phyloP scores from a whole-genome alignment of 83 land plant genomes.

The Larix sibirica region DNA sequence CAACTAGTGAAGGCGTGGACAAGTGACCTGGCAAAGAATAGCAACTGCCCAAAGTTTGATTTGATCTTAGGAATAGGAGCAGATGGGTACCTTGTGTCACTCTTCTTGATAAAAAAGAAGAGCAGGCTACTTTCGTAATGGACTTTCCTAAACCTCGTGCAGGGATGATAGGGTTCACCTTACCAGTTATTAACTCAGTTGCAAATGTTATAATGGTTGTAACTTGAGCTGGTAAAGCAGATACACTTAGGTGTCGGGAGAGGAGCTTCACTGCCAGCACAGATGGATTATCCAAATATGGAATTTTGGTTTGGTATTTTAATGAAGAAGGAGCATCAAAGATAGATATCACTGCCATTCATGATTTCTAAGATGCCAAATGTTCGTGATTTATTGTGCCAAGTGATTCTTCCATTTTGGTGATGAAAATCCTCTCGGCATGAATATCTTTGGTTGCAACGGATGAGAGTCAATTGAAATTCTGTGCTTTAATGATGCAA shows the following conservation, averaged over 20 bases:
- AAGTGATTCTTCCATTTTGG: neutral
- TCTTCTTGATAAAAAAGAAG: conserved; percentile 56
- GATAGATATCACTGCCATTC: conserved; percentile 18
- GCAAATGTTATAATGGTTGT: conserved; percentile 72
- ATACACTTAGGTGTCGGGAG: conserved; percentile 36
- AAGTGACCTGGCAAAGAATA: conserved; percentile 38
- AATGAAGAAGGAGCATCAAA: conserved; percentile 72
- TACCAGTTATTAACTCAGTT: conserved; percentile 89
- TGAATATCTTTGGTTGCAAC: no score
- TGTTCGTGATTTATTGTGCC: neutral
- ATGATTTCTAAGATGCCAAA: neutral
- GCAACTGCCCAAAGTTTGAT: conserved; percentile 78
- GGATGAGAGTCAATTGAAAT: no score
- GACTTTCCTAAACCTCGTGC: conserved; percentile 78
- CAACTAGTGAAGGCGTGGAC: conserved; percentile 65
- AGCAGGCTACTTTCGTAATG: conserved; percentile 70
- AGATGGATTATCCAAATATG: conserved; percentile 60
- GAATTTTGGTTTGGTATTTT: conserved; percentile 83
- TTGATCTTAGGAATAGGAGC: conserved; percentile 85
- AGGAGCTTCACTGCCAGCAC: conserved; percentile 55
- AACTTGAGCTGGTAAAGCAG: conserved; percentile 67
- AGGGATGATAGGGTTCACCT: conserved; percentile 74
- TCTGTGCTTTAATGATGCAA: no score
- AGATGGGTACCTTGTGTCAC: conserved; percentile 81
- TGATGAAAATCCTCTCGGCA: neutral